Evolutionary conservation across 2,329 filamentous ascomycete species (phyloP), one percentile per base, ranked within the genome.

Genomic region (Thelonectria olida): DNA sequence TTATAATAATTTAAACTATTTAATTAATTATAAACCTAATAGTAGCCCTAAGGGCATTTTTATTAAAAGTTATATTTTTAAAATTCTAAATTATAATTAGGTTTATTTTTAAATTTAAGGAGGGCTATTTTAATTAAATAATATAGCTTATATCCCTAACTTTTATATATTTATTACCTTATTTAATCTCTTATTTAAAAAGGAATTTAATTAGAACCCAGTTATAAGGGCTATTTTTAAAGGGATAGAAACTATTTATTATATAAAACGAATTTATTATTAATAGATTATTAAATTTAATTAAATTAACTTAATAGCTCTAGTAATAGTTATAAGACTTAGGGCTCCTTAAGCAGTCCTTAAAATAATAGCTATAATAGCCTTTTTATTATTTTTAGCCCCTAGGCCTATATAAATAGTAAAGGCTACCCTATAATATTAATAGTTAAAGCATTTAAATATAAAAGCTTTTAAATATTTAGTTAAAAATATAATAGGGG

Each of bases 1-100:
- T 15, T 56, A 15, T 31, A 51, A 58, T 25, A 58, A 51, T 25
- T 25, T 51, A 44, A 19, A 6, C 3, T 4, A 17, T 13, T 20
- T 54, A 3, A 5, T 34, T 15, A 17, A 27, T 15, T 54, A 54
- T 45, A 13, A 45, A 13, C 4, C 39, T 15, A 27, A 13, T 36
- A 34, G 25, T 9, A 8, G 27, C 3, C 15, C 19, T 6, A 20
- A 58, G 20, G 45, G 23, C 8, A 45, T 58, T 13, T 45, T 34
- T 49, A 8, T 10, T 36, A 13, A 38, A 20, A 22, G 15, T 15
- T 25, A 27, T 19, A 10, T 51, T 7, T 23, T 58, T 4, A n/a
- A 51, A 51, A 57, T 62, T 23, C 23, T 61, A 42, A 47, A 53
- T 47, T 56, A 61, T n/a, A 22, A 53, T 25, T 15, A 45, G 25